phyloP scores from a whole-genome alignment of 2,329 filamentous ascomycete genomes.

The Sphaerulina musiva region DNA sequence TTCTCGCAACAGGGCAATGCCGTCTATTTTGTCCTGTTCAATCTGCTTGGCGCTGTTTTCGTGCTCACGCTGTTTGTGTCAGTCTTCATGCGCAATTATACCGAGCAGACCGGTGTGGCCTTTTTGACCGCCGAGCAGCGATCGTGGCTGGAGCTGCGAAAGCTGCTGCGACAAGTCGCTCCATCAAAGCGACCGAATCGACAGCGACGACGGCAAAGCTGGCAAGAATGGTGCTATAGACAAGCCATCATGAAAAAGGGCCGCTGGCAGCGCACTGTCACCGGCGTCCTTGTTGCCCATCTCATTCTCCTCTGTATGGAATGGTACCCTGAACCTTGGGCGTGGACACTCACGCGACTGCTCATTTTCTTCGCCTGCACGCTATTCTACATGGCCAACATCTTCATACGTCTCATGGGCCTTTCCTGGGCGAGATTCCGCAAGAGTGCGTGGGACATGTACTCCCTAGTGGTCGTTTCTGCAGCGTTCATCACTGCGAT shows the following conservation, averaged over 20 bases:
- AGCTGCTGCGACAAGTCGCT: conserved; percentile 83
- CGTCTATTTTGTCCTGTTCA: conserved; percentile 93
- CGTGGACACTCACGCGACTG: conserved; percentile 63
- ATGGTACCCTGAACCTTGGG: conserved; percentile 65
- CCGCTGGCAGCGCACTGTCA: conserved; percentile 80
- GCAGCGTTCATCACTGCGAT: conserved; percentile 80
- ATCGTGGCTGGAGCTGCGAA: conserved; percentile 91
- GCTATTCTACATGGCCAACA: conserved; percentile 74
- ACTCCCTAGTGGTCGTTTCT: conserved; percentile 69
- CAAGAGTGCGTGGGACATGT: conserved; percentile 91
- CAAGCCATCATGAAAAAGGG: conserved; percentile 90
- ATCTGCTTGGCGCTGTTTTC: conserved; percentile 91
- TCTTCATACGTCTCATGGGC: conserved; percentile 75
- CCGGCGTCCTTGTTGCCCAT: conserved; percentile 71
- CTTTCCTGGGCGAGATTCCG: conserved; percentile 89
- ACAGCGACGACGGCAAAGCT: conserved; percentile 62
- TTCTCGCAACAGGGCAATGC: conserved; percentile 75
- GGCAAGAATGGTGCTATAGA: conserved; percentile 93
- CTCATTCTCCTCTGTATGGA: conserved; percentile 77
- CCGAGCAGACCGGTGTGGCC: conserved; percentile 93
- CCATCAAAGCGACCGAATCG: conserved; percentile 87
- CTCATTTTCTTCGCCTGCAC: conserved; percentile 66
- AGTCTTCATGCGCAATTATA: conserved; percentile 99
- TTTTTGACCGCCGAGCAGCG: conserved; percentile 93
- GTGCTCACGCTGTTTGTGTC: conserved; percentile 96